Percentiles rank a stretch among this genome's conserved stretches.
phyloP scores from a whole-genome alignment of 768 basidiomycete genomes.

The Mycena metata region DNA sequence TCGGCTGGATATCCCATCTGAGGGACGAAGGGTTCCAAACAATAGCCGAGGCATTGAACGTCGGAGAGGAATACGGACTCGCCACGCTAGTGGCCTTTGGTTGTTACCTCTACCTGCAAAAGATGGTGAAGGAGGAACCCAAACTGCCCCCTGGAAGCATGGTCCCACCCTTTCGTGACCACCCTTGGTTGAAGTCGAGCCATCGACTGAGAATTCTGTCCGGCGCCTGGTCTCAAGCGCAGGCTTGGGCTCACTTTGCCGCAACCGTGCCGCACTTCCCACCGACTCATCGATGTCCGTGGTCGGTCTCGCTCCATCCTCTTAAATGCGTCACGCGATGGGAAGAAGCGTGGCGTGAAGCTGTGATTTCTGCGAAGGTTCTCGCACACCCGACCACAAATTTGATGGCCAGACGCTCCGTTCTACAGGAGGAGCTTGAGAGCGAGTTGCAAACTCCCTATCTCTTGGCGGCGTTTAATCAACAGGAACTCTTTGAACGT shows the following conservation, averaged over 20 bases:
- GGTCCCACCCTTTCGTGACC: neutral
- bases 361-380: too few relatives aligned
- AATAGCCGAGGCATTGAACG: neutral
- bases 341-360: too few relatives aligned
- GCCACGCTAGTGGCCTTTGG: neutral
- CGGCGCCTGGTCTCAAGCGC: conserved; percentile 1
- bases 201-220: conserved; percentile 15
- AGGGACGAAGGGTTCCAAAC: neutral
- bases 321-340: too few relatives aligned
- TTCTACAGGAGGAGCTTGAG: too few relatives aligned
- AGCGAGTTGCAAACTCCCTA: too few relatives aligned
- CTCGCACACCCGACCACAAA: too few relatives aligned
- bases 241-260: neutral
- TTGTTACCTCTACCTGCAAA: neutral
- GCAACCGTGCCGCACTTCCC: neutral
- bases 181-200: neutral
- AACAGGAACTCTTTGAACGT: too few relatives aligned
- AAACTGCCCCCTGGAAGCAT: neutral
- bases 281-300: neutral
- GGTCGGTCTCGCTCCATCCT: too few relatives aligned
- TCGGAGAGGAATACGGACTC: neutral
- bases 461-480: too few relatives aligned
- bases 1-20: neutral
- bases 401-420: too few relatives aligned
- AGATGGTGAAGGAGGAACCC: neutral